Percentiles rank a stretch among this genome's conserved stretches.
Evolutionary conservation across 768 basidiomycete species (phyloP).

Genomic region (Psilocybe cubensis): DNA sequence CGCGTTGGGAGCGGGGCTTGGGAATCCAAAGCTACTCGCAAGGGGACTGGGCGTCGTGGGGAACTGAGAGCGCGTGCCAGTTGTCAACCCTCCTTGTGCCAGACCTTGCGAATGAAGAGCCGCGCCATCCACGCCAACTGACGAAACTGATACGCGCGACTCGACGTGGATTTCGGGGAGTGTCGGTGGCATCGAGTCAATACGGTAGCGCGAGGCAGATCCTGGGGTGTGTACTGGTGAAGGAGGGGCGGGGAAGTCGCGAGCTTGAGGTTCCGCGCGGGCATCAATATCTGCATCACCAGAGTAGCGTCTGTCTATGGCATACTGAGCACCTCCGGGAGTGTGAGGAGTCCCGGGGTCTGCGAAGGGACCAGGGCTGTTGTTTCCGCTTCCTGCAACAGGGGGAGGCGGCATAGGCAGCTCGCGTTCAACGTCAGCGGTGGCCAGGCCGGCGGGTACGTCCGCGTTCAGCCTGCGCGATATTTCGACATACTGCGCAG

Average conservation of each 20-base stretch:
- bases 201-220: constrained; percentile 39
- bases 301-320: constrained; percentile 9
- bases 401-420: constrained; percentile 25
- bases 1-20: constrained; percentile 15
- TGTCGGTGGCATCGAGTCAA: constrained; percentile 53
- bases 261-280: constrained; percentile 25
- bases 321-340: constrained; percentile 15
- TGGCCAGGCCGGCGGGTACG: constrained; percentile 37
- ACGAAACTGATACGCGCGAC: constrained; percentile 35
- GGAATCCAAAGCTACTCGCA: constrained; percentile 36
- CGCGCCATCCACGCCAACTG: constrained; percentile 28
- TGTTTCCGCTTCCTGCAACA: too few relatives aligned
- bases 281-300: neutral
- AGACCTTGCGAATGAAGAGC: constrained; percentile 16
- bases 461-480: constrained; percentile 55
- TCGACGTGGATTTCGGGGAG: constrained; percentile 56
- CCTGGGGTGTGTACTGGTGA: constrained; percentile 33
- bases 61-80: constrained; percentile 27
- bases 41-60: constrained; percentile 43
- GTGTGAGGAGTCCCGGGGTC: constrained; percentile 28
- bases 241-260: constrained; percentile 43
- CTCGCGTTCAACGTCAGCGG: constrained; percentile 28
- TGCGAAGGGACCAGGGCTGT: constrained; percentile 26
- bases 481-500: constrained; percentile 74
- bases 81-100: constrained; percentile 14